These are phyloP conservation scores for Linderina pennispora DNA, from an alignment of 192 early-diverging fungal species.

Conservation along the genomic window DNA sequence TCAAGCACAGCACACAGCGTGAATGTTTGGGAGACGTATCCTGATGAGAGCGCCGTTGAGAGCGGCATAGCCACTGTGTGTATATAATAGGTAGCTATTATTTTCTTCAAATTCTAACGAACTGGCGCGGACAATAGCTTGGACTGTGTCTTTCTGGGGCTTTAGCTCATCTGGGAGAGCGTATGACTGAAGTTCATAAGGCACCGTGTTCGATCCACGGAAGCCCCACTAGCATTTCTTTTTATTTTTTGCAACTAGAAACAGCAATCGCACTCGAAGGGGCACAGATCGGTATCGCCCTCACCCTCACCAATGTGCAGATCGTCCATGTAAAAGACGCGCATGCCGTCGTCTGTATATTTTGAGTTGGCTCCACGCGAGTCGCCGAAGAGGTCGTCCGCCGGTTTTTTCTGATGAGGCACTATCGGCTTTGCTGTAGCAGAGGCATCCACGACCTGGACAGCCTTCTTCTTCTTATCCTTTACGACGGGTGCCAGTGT, in stretches of 20 bases:
- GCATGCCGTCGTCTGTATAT: slow-evolving; percentile 40
- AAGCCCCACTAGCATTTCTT: slow-evolving; percentile 3
- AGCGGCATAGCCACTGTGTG: no score
- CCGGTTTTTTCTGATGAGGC: background rate
- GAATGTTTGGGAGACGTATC: no score
- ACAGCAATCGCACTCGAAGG: slow-evolving; percentile 42
- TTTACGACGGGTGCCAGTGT: background rate
- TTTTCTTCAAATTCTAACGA: no score
- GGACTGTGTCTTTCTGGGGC: slow-evolving; percentile 1
- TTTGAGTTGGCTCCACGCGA: slow-evolving; percentile 34
- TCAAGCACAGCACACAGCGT: no score
- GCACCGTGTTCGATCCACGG: slow-evolving; percentile 11
- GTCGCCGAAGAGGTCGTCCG: slow-evolving; percentile 28
- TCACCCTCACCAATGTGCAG: slow-evolving; percentile 37
- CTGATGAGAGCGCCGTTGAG: no score
- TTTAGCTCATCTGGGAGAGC: slow-evolving; percentile 13
- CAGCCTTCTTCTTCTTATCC: background rate
- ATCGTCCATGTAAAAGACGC: slow-evolving; percentile 41
- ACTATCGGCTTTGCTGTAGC: background rate
- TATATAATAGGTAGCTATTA: no score
- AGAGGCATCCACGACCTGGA: slow-evolving; percentile 34
- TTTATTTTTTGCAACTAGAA: slow-evolving; percentile 9
- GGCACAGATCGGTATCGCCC: slow-evolving; percentile 32
- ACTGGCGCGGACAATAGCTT: no score
- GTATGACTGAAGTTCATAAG: slow-evolving; percentile 10